Conservation (phyloP, 208 protist genomes). For the Giardia duodenalis region DNA sequence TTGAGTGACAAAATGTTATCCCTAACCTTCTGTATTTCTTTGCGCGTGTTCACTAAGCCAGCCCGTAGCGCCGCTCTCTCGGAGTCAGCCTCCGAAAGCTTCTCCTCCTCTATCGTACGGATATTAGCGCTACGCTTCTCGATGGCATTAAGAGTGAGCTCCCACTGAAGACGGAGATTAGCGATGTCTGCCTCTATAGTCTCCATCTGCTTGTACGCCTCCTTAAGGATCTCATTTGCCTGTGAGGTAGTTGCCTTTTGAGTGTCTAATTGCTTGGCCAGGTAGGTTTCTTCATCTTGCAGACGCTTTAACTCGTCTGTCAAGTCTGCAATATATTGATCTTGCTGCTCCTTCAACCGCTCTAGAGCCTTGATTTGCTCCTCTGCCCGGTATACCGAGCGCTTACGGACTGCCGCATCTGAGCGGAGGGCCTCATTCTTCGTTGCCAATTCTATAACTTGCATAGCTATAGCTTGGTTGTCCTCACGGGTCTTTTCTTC, state of each 20-base stretch:
- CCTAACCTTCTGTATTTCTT: neutral
- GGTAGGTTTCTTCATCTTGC: conserved; percentile 2
- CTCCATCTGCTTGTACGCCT: neutral
- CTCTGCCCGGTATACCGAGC: conserved; percentile 22
- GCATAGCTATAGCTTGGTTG: neutral
- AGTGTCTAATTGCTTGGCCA: neutral
- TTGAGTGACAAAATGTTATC: neutral
- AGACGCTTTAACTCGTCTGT: neutral
- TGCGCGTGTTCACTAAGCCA: neutral
- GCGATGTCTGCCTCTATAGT: neutral
- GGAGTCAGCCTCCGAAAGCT: neutral
- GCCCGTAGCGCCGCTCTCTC: neutral
- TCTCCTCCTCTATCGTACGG: neutral
- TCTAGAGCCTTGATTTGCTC: conserved; percentile 11
- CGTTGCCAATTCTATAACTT: neutral
- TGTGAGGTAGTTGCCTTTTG: neutral
- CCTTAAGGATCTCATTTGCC: conserved; percentile 6
- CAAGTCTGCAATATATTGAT: neutral
- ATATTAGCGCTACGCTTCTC: neutral
- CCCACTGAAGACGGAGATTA: neutral
- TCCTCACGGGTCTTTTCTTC: neutral
- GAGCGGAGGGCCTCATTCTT: neutral
- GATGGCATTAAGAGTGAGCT: conserved; percentile 24
- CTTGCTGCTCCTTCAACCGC: neutral
- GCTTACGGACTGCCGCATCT: conserved; percentile 3